Conservation (phyloP, 2,329 filamentous ascomycete species). For the Cytospora mali region DNA sequence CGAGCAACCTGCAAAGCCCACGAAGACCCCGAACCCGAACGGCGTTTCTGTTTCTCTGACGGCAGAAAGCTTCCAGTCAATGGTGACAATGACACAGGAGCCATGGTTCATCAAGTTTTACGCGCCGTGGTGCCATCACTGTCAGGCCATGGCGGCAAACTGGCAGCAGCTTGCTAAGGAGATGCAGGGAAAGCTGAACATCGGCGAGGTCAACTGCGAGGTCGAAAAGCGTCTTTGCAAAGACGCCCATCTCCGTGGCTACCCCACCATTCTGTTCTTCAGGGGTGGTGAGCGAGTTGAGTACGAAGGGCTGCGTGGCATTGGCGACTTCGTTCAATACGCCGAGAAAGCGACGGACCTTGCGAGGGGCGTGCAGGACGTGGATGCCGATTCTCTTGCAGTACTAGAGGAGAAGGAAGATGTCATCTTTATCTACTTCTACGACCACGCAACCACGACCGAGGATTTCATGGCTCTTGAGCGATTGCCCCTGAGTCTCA, state of each 20-base stretch:
- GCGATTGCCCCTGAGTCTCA: conserved; percentile 80
- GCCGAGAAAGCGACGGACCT: conserved; percentile 83
- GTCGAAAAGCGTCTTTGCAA: conserved; percentile 86
- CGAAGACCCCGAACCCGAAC: conserved; percentile 68
- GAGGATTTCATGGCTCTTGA: conserved; percentile 93
- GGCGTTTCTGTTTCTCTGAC: conserved; percentile 77
- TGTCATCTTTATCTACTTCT: conserved; percentile 96
- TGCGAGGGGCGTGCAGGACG: conserved; percentile 75
- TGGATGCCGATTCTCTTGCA: conserved; percentile 75
- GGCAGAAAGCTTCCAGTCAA: conserved; percentile 81
- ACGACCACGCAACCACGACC: conserved; percentile 88
- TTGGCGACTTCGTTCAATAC: conserved; percentile 87
- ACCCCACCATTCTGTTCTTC: conserved; percentile 92
- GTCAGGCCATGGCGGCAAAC: conserved; percentile 85
- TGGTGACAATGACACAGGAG: conserved; percentile 84
- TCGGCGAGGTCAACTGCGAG: conserved; percentile 97
- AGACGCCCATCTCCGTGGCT: conserved; percentile 77
- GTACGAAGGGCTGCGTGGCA: conserved; percentile 86
- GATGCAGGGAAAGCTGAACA: conserved; percentile 85
- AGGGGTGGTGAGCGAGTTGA: conserved; percentile 88
- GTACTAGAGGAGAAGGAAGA: conserved; percentile 90
- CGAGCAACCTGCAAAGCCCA: conserved; percentile 55
- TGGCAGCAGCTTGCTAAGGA: conserved; percentile 90
- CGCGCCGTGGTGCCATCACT: conserved; percentile 95
- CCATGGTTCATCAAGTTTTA: conserved; percentile 99